Evolutionary conservation across 2,329 filamentous ascomycete species (phyloP).

Genomic region (Parascedosporium putredinis): DNA sequence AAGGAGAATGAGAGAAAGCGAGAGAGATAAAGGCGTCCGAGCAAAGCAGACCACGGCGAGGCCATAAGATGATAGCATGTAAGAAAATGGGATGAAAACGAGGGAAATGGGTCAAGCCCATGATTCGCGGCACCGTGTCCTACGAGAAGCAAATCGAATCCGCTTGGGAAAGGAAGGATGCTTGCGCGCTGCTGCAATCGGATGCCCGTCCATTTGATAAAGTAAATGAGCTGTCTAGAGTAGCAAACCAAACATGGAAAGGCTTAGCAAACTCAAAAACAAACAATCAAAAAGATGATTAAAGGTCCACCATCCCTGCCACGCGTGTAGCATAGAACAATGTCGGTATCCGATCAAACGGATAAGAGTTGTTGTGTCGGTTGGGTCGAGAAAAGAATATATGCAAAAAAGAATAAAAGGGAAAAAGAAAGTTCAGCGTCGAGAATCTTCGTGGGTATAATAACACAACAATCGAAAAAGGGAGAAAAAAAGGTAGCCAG

Average conservation of each 20-base stretch:
- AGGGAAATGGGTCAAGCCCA: neutral
- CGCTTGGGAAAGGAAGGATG: neutral
- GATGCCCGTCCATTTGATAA: constrained; percentile 1
- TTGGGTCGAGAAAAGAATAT: neutral
- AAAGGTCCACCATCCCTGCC: too few relatives aligned
- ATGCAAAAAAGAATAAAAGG: neutral
- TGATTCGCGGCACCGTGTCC: neutral
- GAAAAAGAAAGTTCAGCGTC: constrained; percentile 2
- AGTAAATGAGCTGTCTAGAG: too few relatives aligned
- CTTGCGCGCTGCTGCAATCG: neutral
- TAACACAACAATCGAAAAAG: constrained; percentile 2
- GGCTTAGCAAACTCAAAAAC: too few relatives aligned
- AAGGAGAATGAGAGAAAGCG: neutral
- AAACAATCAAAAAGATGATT: too few relatives aligned
- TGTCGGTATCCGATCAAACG: too few relatives aligned
- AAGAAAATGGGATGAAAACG: constrained; percentile 4
- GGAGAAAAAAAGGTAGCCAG: constrained; percentile 7
- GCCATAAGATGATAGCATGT: neutral
- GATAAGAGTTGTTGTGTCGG: too few relatives aligned
- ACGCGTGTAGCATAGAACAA: too few relatives aligned
- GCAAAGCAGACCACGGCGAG: too few relatives aligned
- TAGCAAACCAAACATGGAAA: too few relatives aligned
- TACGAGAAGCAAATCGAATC: neutral
- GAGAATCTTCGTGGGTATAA: constrained; percentile 2
- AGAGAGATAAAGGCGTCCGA: neutral